phyloP scores from a whole-genome alignment of 768 basidiomycete species.

The Leccinum arenicola region DNA sequence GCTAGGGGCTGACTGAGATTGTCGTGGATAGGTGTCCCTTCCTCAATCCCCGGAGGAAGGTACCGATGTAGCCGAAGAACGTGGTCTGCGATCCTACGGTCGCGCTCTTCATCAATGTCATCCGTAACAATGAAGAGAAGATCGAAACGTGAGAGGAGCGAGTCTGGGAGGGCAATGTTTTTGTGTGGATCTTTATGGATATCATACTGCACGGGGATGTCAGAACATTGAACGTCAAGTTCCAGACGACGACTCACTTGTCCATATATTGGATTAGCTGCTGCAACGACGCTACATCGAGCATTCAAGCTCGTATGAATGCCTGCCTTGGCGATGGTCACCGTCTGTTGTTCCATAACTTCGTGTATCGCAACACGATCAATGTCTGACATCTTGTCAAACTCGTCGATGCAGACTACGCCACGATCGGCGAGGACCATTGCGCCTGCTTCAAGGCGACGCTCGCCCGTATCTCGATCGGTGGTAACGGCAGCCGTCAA shows the following conservation, averaged over 20 bases:
- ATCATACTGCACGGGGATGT: constrained; percentile 70
- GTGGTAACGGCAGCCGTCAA: constrained; percentile 97
- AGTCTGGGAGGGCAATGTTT: constrained; percentile 98
- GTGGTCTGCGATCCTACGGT: constrained; percentile 95
- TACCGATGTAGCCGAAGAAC: constrained; percentile 97
- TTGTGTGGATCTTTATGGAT: constrained; percentile 99
- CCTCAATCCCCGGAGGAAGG: constrained; percentile 92
- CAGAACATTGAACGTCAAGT: constrained; percentile 4
- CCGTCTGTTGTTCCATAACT: constrained; percentile 99
- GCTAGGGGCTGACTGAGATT: constrained; percentile 84
- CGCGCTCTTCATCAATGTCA: constrained; percentile 93
- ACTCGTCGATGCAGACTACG: constrained; percentile 99
- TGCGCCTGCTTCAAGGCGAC: constrained; percentile 94
- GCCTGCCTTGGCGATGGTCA: constrained; percentile 98
- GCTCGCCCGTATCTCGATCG: constrained; percentile 96
- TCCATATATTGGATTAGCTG: constrained; percentile 98
- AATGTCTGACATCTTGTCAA: constrained; percentile 99
- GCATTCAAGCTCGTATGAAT: constrained; percentile 99
- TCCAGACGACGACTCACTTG: constrained; percentile 54
- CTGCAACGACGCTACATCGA: constrained; percentile 95
- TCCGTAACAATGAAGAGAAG: constrained; percentile 97
- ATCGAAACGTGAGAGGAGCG: constrained; percentile 97
- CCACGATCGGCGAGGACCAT: constrained; percentile 99
- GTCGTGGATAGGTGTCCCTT: constrained; percentile 89
- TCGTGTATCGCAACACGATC: constrained; percentile 99